Evolutionary conservation across 176 grass and related monocot genomes (phyloP).

Genomic region (Areca catechu): DNA sequence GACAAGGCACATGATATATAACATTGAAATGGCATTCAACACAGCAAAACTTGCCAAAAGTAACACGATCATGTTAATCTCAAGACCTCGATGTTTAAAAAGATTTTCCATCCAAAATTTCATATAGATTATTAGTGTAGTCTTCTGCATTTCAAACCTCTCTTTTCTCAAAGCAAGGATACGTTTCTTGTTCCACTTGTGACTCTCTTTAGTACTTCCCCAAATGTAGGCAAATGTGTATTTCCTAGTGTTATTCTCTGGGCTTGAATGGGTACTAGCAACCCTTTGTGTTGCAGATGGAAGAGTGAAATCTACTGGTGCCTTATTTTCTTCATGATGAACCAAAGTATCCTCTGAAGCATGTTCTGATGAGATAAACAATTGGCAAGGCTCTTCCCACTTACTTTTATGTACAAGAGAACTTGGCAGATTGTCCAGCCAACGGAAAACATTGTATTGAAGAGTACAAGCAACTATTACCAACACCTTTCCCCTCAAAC

Average conservation of each 20-base stretch:
- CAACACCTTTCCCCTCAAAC: constrained; percentile 79
- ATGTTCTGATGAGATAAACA: constrained; percentile 60
- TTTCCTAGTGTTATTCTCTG: constrained; percentile 39
- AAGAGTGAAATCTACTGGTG: constrained; percentile 34
- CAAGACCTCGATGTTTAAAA: constrained; percentile 85
- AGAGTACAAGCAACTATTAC: constrained; percentile 84
- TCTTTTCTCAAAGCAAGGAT: constrained; percentile 70
- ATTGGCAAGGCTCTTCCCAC: constrained; percentile 93
- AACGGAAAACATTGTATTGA: constrained; percentile 96
- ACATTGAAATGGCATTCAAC: constrained; percentile 77
- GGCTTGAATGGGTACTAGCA: constrained; percentile 32
- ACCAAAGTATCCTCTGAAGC: constrained; percentile 21
- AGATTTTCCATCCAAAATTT: constrained; percentile 98
- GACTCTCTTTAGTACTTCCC: constrained; percentile 87
- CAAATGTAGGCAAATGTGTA: constrained; percentile 71
- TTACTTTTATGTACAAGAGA: constrained; percentile 64
- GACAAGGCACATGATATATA: constrained; percentile 78
- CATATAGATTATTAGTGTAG: constrained; percentile 66
- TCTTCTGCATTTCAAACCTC: constrained; percentile 84
- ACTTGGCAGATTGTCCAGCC: constrained; percentile 63
- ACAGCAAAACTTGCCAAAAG: constrained; percentile 89
- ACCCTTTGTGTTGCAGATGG: constrained; percentile 48
- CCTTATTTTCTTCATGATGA: constrained; percentile 33
- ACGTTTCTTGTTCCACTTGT: constrained; percentile 86
- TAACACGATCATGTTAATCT: constrained; percentile 93